Evolutionary conservation across 768 basidiomycete species (phyloP), one percentile per base, ranked within the genome.

Genomic region (Collybia nuda): DNA sequence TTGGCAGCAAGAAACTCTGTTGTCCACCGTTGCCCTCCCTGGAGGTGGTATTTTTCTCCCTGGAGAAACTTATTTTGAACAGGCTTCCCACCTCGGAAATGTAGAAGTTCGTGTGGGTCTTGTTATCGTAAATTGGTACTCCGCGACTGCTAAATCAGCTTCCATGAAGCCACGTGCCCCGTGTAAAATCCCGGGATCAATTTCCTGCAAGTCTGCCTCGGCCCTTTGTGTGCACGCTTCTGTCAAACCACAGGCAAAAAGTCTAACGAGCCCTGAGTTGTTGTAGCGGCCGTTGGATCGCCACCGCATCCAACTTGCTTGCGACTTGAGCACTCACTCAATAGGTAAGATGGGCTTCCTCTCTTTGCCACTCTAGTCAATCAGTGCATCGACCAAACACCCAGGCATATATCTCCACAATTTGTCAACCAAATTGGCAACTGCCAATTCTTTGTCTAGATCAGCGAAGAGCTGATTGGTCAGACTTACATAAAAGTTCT

Each of bases 201-300:
- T 48, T 52, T 51, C 48, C 36, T 54, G 22, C 18, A 18, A 36
- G 21, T 43, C 54, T 44, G 47, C 56, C 57, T 50, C 48, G 52
- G 48, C 47, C 32, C 40, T 44, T 44, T 53, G 47, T 37, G 2
- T 44, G 23, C 36, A 47, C 45, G 23, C 40, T 55, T 55, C 51
- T 57, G 54, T 57, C 56, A 48, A 32, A 49, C 46, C 54, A 48
- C 55, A 55, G 48, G 51, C 56, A 53, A 59, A 58, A 59, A 56
- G 55, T 56, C 53, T 57, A 59, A 57, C 55, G 53, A 49, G 44
- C 45, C 51, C 58, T 56, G 50, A 49, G 45, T 54, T 28, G 28
- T 42, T 45, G 42, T 54, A 49, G 41, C 23, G 22, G 44, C 39
- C 18, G 40, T 26, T 47, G 43, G 50, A 51, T 44, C 50, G 40